These are phyloP conservation scores for Candida incommunis DNA, from an alignment of 805 yeast species.

Conservation along the genomic window DNA sequence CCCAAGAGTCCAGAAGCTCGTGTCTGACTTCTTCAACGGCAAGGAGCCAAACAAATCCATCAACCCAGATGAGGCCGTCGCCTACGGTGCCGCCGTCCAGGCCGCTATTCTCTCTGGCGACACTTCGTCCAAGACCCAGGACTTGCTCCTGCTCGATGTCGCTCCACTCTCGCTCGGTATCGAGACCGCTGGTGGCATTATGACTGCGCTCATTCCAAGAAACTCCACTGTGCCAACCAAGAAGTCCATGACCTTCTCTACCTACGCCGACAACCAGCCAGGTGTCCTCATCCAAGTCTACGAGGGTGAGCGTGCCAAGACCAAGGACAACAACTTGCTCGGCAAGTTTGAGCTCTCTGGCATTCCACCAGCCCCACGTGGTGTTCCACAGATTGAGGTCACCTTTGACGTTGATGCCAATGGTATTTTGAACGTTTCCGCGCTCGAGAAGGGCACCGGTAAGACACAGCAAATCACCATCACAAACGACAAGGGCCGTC, in stretches of 20 bases:
- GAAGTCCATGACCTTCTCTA: conserved; percentile 93
- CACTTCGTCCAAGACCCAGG: conserved; percentile 92
- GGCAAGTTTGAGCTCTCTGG: conserved; percentile 96
- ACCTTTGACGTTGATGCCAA: conserved; percentile 95
- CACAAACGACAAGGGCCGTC: conserved; percentile 97
- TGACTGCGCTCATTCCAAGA: conserved; percentile 97
- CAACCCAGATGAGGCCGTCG: conserved; percentile 98
- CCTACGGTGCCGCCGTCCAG: conserved; percentile 98
- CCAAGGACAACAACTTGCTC: conserved; percentile 88
- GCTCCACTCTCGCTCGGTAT: conserved; percentile 96
- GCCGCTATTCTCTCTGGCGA: conserved; percentile 96
- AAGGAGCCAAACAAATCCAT: conserved; percentile 94
- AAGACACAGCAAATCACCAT: conserved; percentile 93
- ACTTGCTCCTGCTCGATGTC: conserved; percentile 85
- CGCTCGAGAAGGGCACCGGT: conserved; percentile 97
- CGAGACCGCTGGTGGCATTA: conserved; percentile 98
- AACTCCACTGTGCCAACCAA: conserved; percentile 96
- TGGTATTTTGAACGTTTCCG: conserved; percentile 93
- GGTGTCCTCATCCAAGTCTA: conserved; percentile 95
- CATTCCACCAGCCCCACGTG: conserved; percentile 98
- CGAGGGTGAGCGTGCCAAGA: conserved; percentile 97
- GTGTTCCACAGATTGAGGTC: conserved; percentile 96
- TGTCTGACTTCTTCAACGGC: conserved; percentile 93
- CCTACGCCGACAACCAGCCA: conserved; percentile 96
- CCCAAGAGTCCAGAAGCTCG: conserved; percentile 92